Conservation (phyloP, 1,139 yeast species). For the Candida neerlandica region DNA sequence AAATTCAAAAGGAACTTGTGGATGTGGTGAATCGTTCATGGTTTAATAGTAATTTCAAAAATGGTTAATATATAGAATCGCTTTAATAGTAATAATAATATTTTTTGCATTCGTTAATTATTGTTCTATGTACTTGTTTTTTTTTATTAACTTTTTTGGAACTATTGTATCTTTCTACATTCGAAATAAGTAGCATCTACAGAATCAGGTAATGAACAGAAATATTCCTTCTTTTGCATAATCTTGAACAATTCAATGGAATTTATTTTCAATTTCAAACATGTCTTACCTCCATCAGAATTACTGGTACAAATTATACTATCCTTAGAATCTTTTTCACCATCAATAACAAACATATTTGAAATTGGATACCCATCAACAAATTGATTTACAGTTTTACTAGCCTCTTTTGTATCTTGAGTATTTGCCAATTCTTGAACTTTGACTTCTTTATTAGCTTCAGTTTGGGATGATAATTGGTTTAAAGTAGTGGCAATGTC, state of each 20-base stretch:
- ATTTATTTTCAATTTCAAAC: slow-evolving; percentile 42
- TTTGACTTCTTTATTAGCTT: slow-evolving; percentile 8
- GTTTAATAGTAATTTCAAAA: slow-evolving; percentile 45
- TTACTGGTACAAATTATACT: slow-evolving; percentile 49
- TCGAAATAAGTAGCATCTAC: slow-evolving; percentile 51
- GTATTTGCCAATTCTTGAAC: slow-evolving; percentile 5
- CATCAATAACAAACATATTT: slow-evolving; percentile 46
- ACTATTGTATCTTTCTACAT: slow-evolving; percentile 41
- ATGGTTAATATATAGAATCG: slow-evolving; percentile 1
- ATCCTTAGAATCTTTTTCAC: slow-evolving; percentile 40
- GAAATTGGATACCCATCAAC: slow-evolving; percentile 25
- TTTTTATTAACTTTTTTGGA: too few species aligned
- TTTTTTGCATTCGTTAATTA: background rate
- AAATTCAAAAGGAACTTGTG: slow-evolving; percentile 95
- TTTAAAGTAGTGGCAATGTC: slow-evolving; percentile 43
- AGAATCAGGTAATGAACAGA: slow-evolving; percentile 50
- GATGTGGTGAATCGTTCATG: slow-evolving; percentile 98
- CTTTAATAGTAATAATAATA: background rate
- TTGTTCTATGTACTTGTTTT: background rate
- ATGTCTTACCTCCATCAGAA: slow-evolving; percentile 46
- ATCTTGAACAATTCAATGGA: slow-evolving; percentile 46
- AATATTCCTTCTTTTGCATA: slow-evolving; percentile 49
- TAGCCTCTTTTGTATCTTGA: slow-evolving; percentile 9
- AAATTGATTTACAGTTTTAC: slow-evolving; percentile 22
- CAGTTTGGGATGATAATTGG: slow-evolving; percentile 19